Percentiles rank a stretch among this genome's conserved stretches.
These are phyloP conservation scores for Erucastrum elatum DNA, from an alignment of 345 rosid genomes.

Conservation along the genomic window DNA sequence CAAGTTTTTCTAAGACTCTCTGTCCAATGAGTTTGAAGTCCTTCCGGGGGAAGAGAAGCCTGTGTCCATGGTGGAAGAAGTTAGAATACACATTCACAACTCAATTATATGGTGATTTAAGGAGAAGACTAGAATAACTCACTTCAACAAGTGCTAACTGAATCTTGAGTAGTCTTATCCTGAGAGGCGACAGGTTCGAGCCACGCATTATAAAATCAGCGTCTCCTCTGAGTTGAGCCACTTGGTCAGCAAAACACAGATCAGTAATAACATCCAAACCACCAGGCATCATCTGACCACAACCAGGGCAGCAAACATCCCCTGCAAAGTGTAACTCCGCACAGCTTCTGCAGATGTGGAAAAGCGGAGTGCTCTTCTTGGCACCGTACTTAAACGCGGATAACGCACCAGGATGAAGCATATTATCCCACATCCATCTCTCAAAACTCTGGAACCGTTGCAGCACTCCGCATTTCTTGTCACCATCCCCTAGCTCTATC, in stretches of 20 bases:
- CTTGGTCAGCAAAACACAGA: constrained; percentile 51
- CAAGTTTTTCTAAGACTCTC: constrained; percentile 55
- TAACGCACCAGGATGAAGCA: constrained; percentile 39
- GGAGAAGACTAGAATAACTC: constrained; percentile 25
- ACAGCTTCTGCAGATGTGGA: constrained; percentile 57
- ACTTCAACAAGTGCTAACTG: constrained; percentile 73
- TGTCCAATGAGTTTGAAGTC: constrained; percentile 67
- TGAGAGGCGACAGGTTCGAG: constrained; percentile 48
- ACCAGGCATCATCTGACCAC: constrained; percentile 45
- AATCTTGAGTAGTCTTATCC: constrained; percentile 63
- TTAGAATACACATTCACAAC: not conserved
- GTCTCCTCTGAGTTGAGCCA: constrained; percentile 40
- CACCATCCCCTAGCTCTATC: constrained; percentile 60
- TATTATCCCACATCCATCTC: constrained; percentile 67
- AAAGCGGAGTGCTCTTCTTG: constrained; percentile 51
- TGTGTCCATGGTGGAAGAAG: constrained; percentile 32
- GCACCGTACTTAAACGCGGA: constrained; percentile 60
- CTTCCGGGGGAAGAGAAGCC: constrained; percentile 73
- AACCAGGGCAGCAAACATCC: constrained; percentile 51
- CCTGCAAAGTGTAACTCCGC: constrained; percentile 47
- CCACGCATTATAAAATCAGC: constrained; percentile 27
- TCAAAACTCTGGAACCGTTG: constrained; percentile 72
- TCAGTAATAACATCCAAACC: constrained; percentile 29
- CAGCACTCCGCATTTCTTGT: constrained; percentile 42
- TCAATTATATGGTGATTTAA: not conserved